Evolutionary conservation across 768 basidiomycete genomes (phyloP), one percentile per base, ranked within the genome.

Genomic region (Coprinopsis cinerea): DNA sequence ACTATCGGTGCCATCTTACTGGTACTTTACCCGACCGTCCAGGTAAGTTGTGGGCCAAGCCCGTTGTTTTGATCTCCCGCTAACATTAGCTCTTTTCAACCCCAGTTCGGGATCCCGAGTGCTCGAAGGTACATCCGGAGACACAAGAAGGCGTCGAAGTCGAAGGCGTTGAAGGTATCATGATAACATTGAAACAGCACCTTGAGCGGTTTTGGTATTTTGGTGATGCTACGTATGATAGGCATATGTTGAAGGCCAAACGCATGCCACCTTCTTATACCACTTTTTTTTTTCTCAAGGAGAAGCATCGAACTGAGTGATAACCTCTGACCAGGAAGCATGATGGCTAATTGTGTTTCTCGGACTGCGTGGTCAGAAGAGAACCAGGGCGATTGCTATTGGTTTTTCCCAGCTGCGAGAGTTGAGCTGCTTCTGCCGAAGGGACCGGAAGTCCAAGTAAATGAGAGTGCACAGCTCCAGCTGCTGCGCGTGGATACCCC

Each of bases 81-180:
- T n/a, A n/a, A n/a, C 34, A 43, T 46, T 45, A 43, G 20, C 23
- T 47, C 13, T 50, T 35, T 57, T 51, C 32, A 46, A 24, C 50
- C 30, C 42, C 56, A 87, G 85, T 88, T 88, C 65, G 85, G 85
- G 18, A 57, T 83, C 37, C 83, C 85, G 10, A 71, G 66, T 43
- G 72, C 68, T 27, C 72, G 82, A 59, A 74, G 69, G 52, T 84
- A 79, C 57, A 60, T 83, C 53, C 68, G 71, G 48, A 71, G 63
- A 61, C 69, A 68, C 56, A 62, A 64, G 54, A 70, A 64, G 54
- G 64, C 56, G 43, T 53, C 46, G 22, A 71, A 68, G 60, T 5
- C 60, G 23, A 53, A 51, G 20, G 71, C 67, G 59, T 10, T 59
- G 26, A 76, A 75, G 58, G 53, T 53, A 17, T 57, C 59, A 32